A percentile compares a stretch with the other conserved stretches of the same genome.
These are phyloP conservation scores for Cladophialophora chaetospira DNA, from an alignment of 2,329 filamentous ascomycete species.

Conservation along the genomic window DNA sequence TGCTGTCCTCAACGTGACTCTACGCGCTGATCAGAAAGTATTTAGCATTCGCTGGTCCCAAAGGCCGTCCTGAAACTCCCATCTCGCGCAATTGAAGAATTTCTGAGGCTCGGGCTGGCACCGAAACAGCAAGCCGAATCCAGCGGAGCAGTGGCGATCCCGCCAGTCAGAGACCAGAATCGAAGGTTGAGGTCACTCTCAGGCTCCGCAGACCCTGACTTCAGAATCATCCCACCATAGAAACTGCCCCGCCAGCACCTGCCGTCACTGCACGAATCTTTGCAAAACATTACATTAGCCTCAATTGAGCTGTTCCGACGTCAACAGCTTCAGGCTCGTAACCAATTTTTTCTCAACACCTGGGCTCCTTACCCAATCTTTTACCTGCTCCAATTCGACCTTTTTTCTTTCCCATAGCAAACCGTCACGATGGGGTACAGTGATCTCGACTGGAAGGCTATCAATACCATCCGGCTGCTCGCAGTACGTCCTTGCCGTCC, in stretches of 20 bases:
- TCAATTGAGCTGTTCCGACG: constrained; percentile 21
- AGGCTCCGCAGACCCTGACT: not conserved
- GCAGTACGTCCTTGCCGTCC: constrained; percentile 68
- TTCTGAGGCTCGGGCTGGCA: not conserved
- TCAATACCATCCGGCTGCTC: constrained; percentile 97
- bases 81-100: not conserved
- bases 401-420: constrained; percentile 2
- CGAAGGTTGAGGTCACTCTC: not conserved
- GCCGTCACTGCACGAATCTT: not conserved
- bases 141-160: constrained; percentile 6
- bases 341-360: constrained; percentile 12
- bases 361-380: not conserved
- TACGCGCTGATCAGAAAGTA: not conserved
- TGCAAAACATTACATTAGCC: constrained; percentile 18
- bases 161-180: constrained; percentile 10
- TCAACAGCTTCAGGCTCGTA: constrained; percentile 25
- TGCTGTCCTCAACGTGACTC: not conserved
- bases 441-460: constrained; percentile 83
- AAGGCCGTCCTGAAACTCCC: not conserved
- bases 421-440: constrained; percentile 76
- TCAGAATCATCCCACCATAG: not conserved
- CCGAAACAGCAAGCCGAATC: constrained; percentile 13
- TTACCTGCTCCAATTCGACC: constrained; percentile 1
- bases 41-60: not conserved
- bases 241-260: constrained; percentile 6